phyloP scores from a whole-genome alignment of 345 rosid genomes.

The Aquilaria malaccensis region DNA sequence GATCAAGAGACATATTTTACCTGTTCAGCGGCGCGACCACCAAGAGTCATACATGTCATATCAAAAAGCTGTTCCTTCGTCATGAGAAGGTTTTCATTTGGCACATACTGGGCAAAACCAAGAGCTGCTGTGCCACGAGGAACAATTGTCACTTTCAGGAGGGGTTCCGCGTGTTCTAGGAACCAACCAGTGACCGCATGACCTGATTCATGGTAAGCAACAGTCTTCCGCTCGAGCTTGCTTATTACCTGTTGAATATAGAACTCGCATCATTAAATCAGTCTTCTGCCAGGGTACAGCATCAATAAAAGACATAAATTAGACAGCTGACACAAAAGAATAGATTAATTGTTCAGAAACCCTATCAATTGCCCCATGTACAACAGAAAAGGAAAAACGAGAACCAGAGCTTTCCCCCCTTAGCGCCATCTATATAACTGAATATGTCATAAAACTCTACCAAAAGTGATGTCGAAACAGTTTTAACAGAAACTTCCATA shows the following conservation, averaged over 20 bases:
- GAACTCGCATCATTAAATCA: too few species aligned
- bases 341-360: too few species aligned
- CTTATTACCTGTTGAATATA: slow-evolving; percentile 61
- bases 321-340: neutral
- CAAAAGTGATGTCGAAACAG: too few species aligned
- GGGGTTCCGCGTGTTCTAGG: slow-evolving; percentile 95
- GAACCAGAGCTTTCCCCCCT: neutral
- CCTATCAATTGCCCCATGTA: neutral
- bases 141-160: slow-evolving; percentile 90
- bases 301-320: neutral
- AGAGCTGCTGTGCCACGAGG: slow-evolving; percentile 98
- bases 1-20: slow-evolving; percentile 21
- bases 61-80: slow-evolving; percentile 96
- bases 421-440: too few species aligned
- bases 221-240: slow-evolving; percentile 82
- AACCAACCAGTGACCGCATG: slow-evolving; percentile 97
- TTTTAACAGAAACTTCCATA: too few species aligned
- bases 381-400: neutral
- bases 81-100: slow-evolving; percentile 90
- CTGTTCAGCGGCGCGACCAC: slow-evolving; percentile 99
- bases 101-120: slow-evolving; percentile 95
- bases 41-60: slow-evolving; percentile 96
- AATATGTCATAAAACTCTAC: too few species aligned
- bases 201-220: slow-evolving; percentile 96
- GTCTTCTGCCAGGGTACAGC: too few species aligned